Conservation (phyloP, 2,329 filamentous ascomycete genomes). For the Basipetospora chlamydospora region DNA sequence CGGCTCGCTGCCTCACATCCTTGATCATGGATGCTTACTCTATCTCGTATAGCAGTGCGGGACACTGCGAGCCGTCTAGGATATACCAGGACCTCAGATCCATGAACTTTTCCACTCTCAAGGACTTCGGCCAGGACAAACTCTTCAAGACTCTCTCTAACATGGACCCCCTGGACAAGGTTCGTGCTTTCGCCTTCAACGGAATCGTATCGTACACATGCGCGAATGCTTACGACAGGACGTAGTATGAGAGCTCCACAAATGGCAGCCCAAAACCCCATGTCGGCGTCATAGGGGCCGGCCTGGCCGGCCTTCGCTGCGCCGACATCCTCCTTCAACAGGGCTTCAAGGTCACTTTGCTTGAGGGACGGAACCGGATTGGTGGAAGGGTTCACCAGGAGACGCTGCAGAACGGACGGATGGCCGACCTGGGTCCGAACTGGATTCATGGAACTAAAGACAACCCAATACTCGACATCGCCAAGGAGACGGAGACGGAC, state of each 20-base stretch:
- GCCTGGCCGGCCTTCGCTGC: conserved; percentile 55
- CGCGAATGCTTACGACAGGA: neutral
- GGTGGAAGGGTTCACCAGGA: conserved; percentile 49
- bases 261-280: conserved; percentile 16
- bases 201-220: too few relatives aligned
- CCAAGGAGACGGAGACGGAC: conserved; percentile 41
- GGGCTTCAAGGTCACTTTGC: conserved; percentile 52
- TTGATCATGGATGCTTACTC: conserved; percentile 35
- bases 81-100: conserved; percentile 35
- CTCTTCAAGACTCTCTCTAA: conserved; percentile 14
- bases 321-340: conserved; percentile 51
- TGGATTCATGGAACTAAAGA: conserved; percentile 64
- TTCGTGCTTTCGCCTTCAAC: conserved; percentile 11
- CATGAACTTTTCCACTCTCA: conserved; percentile 21
- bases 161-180: conserved; percentile 22
- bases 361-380: conserved; percentile 53
- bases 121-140: conserved; percentile 18
- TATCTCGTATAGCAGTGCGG: conserved; percentile 30
- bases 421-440: conserved; percentile 54
- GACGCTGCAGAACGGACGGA: conserved; percentile 28
- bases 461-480: conserved; percentile 56
- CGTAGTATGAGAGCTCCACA: neutral
- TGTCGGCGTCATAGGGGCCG: conserved; percentile 55
- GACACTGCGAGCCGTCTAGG: conserved; percentile 26
- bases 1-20: too few relatives aligned